Conservation (phyloP, 257 asterid genomes). For the Petunia axillaris region DNA sequence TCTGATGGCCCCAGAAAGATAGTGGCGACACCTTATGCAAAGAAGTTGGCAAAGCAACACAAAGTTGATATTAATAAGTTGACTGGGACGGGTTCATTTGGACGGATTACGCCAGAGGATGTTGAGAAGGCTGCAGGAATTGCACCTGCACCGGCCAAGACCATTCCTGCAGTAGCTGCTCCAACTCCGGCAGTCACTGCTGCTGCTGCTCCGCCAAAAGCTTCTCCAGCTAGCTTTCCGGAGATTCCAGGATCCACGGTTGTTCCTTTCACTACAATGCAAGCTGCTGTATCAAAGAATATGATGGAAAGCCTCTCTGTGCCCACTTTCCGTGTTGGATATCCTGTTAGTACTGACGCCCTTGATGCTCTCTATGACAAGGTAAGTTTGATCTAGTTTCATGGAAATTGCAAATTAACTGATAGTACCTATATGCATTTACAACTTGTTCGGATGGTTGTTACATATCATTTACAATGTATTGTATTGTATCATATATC, state of each 20-base stretch:
- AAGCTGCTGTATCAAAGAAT: conserved; percentile 76
- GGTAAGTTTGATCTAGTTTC: neutral
- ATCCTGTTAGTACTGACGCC: conserved; percentile 44
- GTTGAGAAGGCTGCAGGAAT: conserved; percentile 90
- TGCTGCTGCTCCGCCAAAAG: conserved; percentile 40
- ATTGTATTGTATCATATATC: too few relatives aligned
- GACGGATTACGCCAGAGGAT: conserved; percentile 84
- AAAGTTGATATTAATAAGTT: conserved; percentile 66
- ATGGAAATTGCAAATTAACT: neutral
- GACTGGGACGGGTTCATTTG: conserved; percentile 82
- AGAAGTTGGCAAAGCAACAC: conserved; percentile 83
- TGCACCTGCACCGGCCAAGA: conserved; percentile 48
- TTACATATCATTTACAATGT: too few relatives aligned
- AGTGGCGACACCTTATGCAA: conserved; percentile 80
- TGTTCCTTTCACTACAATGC: conserved; percentile 82
- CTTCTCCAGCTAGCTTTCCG: conserved; percentile 50
- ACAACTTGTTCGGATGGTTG: too few relatives aligned
- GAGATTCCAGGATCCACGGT: conserved; percentile 67
- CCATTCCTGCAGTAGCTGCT: conserved; percentile 22
- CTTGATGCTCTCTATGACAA: conserved; percentile 24
- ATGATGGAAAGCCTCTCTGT: conserved; percentile 74
- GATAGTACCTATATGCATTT: neutral
- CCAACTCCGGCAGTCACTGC: conserved; percentile 37
- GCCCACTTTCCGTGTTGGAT: conserved; percentile 84
- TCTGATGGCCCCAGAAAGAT: conserved; percentile 49